Evolutionary conservation across 352 stramenopile genomes (phyloP), one percentile per base, ranked within the genome.

Genomic region (Achlya hypogyna): DNA sequence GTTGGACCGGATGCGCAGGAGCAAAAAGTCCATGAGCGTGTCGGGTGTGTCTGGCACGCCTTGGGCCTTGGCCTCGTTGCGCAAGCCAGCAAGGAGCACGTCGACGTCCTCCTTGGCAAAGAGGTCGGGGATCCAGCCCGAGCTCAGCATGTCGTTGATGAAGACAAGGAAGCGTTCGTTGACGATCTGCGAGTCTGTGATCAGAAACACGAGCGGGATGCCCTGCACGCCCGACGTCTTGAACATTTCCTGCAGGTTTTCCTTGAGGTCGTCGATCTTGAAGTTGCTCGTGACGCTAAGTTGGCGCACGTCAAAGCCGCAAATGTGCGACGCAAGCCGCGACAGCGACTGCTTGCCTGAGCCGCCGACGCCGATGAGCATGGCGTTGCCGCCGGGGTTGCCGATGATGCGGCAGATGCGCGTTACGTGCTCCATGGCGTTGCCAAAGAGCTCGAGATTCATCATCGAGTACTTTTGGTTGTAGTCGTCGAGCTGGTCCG

Each of bases 151-250:
- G 43, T 98, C 93, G 78, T 99, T 99, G 70, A 99, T 98, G 74
- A 98, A 98, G 42, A 99, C 97, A 4, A 99, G 86, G 76, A 99
- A 99, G 18, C 93, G 81, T 60, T 99, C 96, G 71, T 99, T 96
- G 38, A 98, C 93, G 72, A 99, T 99, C 76, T 99, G 96, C 38
- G 95, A 97, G 76, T 99, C 97, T 0, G 95, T 99, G 66, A 99
- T 97, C 18, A 99, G 76, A 70, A 98, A 99, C 20, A 99, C 87
- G 25, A 98, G 87, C 12, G 86, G 93, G 1, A 97, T 79, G 4
- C 92, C 93, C 62, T 98, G 95, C 23, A 98, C 88, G 47, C 94
- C 94, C n/a, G 93, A 88, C 22, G 92, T 74, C 71, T 97, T 97
- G 74, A 98, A 99, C 84, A 99, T 97, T 52, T 97, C 89, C 27